Conservation (phyloP, 495 filamentous ascomycete species). For the Penicillium pancosmium region DNA sequence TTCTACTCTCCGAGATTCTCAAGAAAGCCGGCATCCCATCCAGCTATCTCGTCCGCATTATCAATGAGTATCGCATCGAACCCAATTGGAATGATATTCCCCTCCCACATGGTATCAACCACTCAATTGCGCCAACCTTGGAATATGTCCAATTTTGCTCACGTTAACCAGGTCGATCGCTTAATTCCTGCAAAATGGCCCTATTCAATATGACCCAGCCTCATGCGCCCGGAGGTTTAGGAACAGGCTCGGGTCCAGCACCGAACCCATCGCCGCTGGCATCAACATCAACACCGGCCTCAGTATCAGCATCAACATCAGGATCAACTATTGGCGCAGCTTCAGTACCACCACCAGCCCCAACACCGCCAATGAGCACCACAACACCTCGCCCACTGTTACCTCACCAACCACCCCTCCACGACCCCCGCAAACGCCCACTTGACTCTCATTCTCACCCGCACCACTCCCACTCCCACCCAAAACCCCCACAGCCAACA, state of each 20-base stretch:
- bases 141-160: background rate
- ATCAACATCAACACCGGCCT: conserved; percentile 15
- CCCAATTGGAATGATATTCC: conserved; percentile 62
- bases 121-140: conserved; percentile 1
- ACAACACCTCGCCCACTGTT: background rate
- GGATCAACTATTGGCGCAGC: background rate
- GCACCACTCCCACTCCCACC: background rate
- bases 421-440: background rate
- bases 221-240: conserved; percentile 1
- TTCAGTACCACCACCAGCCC: conserved; percentile 4
- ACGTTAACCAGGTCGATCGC: conserved; percentile 38
- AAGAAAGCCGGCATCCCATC: conserved; percentile 58
- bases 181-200: conserved; percentile 46
- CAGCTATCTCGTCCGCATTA: conserved; percentile 50
- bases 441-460: no score
- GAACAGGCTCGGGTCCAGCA: background rate
- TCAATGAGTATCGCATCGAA: conserved; percentile 49
- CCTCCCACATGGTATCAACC: conserved; percentile 52
- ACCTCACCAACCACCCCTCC: background rate
- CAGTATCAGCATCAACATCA: conserved; percentile 21
- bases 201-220: conserved; percentile 41
- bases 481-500: conserved; percentile 32
- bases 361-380: background rate
- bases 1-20: conserved; percentile 61
- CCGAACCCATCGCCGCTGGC: conserved; percentile 1